Percentiles rank a stretch among this genome's conserved stretches.
phyloP scores from a whole-genome alignment of 2,329 filamentous ascomycete species.

The Epichloe sylvatica region DNA sequence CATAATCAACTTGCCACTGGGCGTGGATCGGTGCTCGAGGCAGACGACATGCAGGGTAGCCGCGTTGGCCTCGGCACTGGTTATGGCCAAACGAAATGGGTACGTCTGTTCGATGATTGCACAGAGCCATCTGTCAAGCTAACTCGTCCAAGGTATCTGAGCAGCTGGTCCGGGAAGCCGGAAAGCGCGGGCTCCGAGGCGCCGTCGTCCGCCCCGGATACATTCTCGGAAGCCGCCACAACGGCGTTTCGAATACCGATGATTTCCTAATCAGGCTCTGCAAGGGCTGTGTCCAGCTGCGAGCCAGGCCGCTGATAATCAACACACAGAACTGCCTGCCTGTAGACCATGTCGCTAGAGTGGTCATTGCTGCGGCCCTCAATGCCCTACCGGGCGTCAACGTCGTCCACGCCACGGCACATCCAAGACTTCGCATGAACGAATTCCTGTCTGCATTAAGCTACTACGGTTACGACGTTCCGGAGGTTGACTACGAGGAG shows the following conservation, averaged over 20 bases:
- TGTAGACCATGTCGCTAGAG: slow-evolving; percentile 67
- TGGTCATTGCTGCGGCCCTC: slow-evolving; percentile 61
- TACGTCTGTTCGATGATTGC: too few relatives aligned
- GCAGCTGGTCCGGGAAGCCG: slow-evolving; percentile 62
- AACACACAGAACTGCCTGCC: slow-evolving; percentile 88
- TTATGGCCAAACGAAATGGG: slow-evolving; percentile 90
- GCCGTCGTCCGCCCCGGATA: slow-evolving; percentile 75
- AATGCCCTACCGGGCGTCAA: slow-evolving; percentile 40
- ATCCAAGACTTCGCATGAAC: slow-evolving; percentile 27
- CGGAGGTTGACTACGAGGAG: slow-evolving; percentile 53
- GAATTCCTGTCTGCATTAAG: slow-evolving; percentile 57
- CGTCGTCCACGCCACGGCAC: slow-evolving; percentile 66
- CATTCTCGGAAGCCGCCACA: slow-evolving; percentile 57
- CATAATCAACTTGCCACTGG: slow-evolving; percentile 35
- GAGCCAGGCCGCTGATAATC: slow-evolving; percentile 56
- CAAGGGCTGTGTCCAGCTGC: slow-evolving; percentile 77
- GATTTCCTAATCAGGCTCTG: slow-evolving; percentile 80
- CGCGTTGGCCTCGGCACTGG: slow-evolving; percentile 66
- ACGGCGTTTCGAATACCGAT: slow-evolving; percentile 65
- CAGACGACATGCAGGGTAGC: slow-evolving; percentile 66
- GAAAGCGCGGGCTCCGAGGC: slow-evolving; percentile 59
- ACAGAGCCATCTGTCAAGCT: too few relatives aligned
- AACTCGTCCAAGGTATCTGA: slow-evolving; percentile 29
- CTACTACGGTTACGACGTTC: slow-evolving; percentile 58
- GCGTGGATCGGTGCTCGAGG: slow-evolving; percentile 49